Conservation (phyloP, 768 basidiomycete species). For the Lactifluus hygrophoroides region DNA sequence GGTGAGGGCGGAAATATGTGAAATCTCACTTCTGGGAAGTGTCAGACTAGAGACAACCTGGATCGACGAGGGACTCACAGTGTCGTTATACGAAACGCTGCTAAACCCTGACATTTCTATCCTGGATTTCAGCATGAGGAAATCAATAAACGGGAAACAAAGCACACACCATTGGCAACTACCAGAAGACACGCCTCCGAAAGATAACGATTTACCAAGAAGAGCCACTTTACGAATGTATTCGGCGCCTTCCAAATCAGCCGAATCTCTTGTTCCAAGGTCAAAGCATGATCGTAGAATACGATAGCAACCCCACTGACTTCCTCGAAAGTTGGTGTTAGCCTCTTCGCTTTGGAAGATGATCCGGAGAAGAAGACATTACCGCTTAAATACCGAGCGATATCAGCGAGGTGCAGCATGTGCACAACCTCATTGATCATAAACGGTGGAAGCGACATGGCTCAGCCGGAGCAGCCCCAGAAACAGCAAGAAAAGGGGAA, state of each 20-base stretch:
- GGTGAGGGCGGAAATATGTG: neutral
- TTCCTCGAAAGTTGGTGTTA: slow-evolving; percentile 8
- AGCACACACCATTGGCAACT: slow-evolving; percentile 25
- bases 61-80: neutral
- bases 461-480: neutral
- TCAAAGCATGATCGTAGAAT: slow-evolving; percentile 36
- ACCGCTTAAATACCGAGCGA: slow-evolving; percentile 1
- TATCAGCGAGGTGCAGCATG: neutral
- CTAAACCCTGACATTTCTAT: slow-evolving; percentile 25
- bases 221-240: slow-evolving; percentile 32
- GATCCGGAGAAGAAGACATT: neutral
- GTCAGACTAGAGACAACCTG: neutral
- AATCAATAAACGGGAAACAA: neutral
- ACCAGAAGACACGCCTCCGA: slow-evolving; percentile 25
- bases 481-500: too few relatives aligned
- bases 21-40: neutral
- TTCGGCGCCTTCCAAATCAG: slow-evolving; percentile 34
- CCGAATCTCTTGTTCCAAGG: slow-evolving; percentile 33
- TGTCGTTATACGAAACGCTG: neutral
- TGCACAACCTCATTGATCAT: neutral
- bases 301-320: slow-evolving; percentile 29
- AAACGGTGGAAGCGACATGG: neutral
- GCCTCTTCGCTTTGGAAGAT: neutral
- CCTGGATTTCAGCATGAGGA: neutral
- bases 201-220: slow-evolving; percentile 34